Evolutionary conservation across 352 stramenopile genomes (phyloP), one percentile per base, ranked within the genome.

Genomic region (Hyaloperonospora brassicae): DNA sequence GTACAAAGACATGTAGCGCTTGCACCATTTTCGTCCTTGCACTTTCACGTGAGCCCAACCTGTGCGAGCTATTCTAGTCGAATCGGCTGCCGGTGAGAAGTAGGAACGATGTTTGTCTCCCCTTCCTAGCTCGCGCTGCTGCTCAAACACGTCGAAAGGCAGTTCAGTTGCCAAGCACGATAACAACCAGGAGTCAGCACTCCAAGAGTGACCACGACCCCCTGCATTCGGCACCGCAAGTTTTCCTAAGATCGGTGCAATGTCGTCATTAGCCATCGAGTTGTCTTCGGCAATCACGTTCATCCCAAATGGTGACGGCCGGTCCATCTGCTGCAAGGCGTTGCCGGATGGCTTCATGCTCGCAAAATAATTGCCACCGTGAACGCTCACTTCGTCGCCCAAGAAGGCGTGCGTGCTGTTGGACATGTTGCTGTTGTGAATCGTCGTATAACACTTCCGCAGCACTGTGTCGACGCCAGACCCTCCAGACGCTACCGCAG

Each of bases 351-450:
- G 56, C 45, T 69, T 72, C 61, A 63, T 64, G 5, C 48, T 66
- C 1, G 52, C 61, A 54, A 86, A 84, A 22, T 84, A 71, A 8
- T 57, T 66, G 10, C 72, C 78, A 31, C 80, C 83, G 7, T 77
- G 79, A 25, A 93, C 80, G 62, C 80, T 91, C n/a, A 87, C 80
- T 73, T 93, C 83, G 40, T 93, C 83, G 7, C 83, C 83, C 47
- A 93, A 36, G 61, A 91, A 93, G 5, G 83, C 79, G 46, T 89
- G 80, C 5, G 83, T 89, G 55, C 80, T 91, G 64, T 93, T 93
- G 14, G 76, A 75, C 44, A 86, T 65, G 49, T 89, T 89, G 61
- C 87, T 79, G 52, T 93, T 93, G 64, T 93, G 83, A 39, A 90
- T 84, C 7, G 79, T 90, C 31, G 83, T 93, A 52, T 87, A 93